phyloP scores from a whole-genome alignment of 2,329 filamentous ascomycete genomes.

The Epichloe sp. region DNA sequence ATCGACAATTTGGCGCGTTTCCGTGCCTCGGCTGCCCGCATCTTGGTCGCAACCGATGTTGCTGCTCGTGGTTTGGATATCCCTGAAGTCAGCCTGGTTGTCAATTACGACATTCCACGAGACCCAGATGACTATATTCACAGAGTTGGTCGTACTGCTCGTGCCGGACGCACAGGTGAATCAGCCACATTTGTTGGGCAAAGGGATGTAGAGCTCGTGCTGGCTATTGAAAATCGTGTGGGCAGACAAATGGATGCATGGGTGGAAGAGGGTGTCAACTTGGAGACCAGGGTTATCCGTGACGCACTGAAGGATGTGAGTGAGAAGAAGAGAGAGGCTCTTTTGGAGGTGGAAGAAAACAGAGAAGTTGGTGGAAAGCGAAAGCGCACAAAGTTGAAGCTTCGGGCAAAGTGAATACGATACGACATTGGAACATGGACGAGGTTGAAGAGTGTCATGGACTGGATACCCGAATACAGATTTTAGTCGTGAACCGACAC shows the following conservation, averaged over 20 bases:
- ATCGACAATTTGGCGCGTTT: constrained; percentile 84
- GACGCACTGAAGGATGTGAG: constrained; percentile 80
- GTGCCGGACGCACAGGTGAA: constrained; percentile 74
- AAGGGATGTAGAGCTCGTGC: constrained; percentile 79
- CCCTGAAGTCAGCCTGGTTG: constrained; percentile 74
- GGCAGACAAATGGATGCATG: constrained; percentile 71
- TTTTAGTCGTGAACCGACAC: no score
- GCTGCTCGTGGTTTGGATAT: constrained; percentile 92
- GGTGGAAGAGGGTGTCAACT: constrained; percentile 79
- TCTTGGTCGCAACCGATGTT: constrained; percentile 90
- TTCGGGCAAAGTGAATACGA: constrained; percentile 21
- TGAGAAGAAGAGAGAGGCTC: constrained; percentile 89
- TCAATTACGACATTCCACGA: constrained; percentile 94
- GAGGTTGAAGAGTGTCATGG: background rate
- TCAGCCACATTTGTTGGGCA: constrained; percentile 84
- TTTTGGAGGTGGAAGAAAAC: constrained; percentile 83
- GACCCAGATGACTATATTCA: constrained; percentile 97
- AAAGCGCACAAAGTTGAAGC: constrained; percentile 47
- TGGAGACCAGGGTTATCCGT: constrained; percentile 79
- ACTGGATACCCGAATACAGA: background rate
- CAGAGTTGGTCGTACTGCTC: constrained; percentile 84
- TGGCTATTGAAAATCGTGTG: constrained; percentile 78
- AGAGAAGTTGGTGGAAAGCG: constrained; percentile 83
- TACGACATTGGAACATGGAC: background rate
- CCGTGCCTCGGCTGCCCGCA: constrained; percentile 73